A percentile compares a stretch with the other conserved stretches of the same genome.
phyloP scores from a whole-genome alignment of 164 flowering plant species.

The Akebia trifoliata region DNA sequence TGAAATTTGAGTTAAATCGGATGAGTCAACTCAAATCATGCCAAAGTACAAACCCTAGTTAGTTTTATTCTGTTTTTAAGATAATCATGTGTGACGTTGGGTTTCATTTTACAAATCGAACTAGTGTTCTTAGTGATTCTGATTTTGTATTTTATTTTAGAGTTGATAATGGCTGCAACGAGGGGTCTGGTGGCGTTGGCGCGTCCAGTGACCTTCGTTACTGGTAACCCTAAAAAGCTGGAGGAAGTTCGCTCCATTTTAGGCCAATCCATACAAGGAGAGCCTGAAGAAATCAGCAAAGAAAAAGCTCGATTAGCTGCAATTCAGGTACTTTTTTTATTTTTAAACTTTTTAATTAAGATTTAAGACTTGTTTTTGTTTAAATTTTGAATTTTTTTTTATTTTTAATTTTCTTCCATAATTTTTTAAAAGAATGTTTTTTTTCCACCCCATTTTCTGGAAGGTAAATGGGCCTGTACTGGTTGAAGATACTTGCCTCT shows the following conservation, averaged over 20 bases:
- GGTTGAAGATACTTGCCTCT: slow-evolving; percentile 96
- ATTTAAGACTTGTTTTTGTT: not conserved
- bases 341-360: not conserved
- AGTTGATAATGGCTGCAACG: slow-evolving; percentile 7
- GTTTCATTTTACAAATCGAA: no score
- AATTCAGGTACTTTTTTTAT: slow-evolving; percentile 37
- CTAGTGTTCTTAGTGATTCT: no score
- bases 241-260: slow-evolving; percentile 86
- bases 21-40: no score
- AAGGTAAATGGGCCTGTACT: slow-evolving; percentile 90
- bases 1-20: no score
- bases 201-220: slow-evolving; percentile 89
- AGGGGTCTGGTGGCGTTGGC: slow-evolving; percentile 33
- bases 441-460: not conserved
- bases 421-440: not conserved
- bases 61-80: no score
- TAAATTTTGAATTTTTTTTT: not conserved
- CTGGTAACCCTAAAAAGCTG: slow-evolving; percentile 92
- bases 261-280: slow-evolving; percentile 87
- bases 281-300: slow-evolving; percentile 90
- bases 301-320: slow-evolving; percentile 95
- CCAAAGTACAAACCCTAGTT: no score
- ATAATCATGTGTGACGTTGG: no score
- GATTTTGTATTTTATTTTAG: no score
- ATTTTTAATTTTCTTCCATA: slow-evolving; percentile 3